Percentiles rank a stretch among this genome's conserved stretches.
phyloP scores from a whole-genome alignment of 2,329 filamentous ascomycete genomes.

The Sporothrix brasiliensis region DNA sequence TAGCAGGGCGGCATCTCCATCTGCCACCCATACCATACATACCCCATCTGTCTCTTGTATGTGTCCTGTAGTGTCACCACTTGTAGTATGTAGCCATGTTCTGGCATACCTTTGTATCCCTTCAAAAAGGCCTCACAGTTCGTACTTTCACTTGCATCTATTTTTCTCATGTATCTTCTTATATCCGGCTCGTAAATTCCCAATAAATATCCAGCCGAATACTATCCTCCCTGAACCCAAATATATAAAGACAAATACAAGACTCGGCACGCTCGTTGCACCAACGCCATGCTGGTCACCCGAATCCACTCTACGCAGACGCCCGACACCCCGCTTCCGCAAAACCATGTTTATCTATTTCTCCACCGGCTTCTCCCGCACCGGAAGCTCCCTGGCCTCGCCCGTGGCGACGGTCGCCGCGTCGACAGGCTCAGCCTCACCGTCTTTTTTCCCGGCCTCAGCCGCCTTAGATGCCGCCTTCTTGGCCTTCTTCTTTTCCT shows the following conservation, averaged over 20 bases:
- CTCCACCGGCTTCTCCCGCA: slow-evolving; percentile 41
- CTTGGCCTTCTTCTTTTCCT: slow-evolving; percentile 40
- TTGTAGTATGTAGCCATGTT: neutral
- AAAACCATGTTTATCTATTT: slow-evolving; percentile 33
- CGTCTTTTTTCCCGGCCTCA: slow-evolving; percentile 29
- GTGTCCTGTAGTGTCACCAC: neutral
- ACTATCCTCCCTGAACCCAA: neutral
- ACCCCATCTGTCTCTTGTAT: neutral
- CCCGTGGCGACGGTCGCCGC: slow-evolving; percentile 37
- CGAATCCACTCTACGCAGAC: neutral
- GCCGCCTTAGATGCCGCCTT: slow-evolving; percentile 41
- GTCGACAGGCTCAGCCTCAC: slow-evolving; percentile 26
- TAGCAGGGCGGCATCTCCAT: neutral
- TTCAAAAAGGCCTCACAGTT: neutral
- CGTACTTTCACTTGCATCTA: neutral
- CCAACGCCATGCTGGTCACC: slow-evolving; percentile 5
- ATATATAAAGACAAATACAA: neutral
- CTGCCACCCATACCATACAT: neutral
- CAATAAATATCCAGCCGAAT: neutral
- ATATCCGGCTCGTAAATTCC: neutral
- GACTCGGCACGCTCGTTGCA: slow-evolving; percentile 8
- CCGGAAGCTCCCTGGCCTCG: slow-evolving; percentile 40
- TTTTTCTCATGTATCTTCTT: neutral
- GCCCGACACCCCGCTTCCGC: neutral
- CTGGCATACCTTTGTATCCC: neutral